phyloP scores from a whole-genome alignment of 192 early-diverging fungal genomes.

The Mortierella antarctica region DNA sequence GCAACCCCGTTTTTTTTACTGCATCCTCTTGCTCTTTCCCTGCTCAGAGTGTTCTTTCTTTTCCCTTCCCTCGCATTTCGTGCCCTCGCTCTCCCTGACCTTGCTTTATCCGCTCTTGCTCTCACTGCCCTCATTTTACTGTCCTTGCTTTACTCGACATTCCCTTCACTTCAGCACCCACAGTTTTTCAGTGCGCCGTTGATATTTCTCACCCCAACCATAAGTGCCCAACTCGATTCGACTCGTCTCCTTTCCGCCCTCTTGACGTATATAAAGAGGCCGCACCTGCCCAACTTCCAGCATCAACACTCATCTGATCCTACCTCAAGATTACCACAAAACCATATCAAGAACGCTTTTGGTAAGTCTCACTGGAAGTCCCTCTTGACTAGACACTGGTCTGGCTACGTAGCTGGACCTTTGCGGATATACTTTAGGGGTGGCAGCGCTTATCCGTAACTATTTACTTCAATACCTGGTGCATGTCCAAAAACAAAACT shows the following conservation, averaged over 20 bases:
- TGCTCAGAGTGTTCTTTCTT: not conserved
- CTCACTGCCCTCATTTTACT: not conserved
- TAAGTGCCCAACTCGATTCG: not conserved
- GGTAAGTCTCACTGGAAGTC: too few relatives aligned
- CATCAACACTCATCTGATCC: too few relatives aligned
- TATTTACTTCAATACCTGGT: too few relatives aligned
- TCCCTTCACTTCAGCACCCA: not conserved
- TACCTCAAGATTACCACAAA: too few relatives aligned
- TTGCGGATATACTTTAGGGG: too few relatives aligned
- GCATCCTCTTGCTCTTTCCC: not conserved
- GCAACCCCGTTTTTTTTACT: not conserved
- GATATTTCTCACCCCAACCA: not conserved
- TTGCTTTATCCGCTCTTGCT: not conserved
- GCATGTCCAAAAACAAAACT: too few relatives aligned
- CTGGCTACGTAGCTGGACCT: too few relatives aligned
- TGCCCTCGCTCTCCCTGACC: not conserved
- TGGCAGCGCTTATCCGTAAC: too few relatives aligned
- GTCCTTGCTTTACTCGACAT: not conserved
- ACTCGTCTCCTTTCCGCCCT: conserved; percentile 5
- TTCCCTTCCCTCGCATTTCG: not conserved
- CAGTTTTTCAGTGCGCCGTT: not conserved
- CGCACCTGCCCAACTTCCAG: not conserved
- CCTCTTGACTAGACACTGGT: too few relatives aligned
- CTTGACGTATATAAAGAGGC: not conserved
- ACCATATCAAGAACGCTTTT: too few relatives aligned